phyloP scores from a whole-genome alignment of 768 basidiomycete species.

The Russula olivacea region DNA sequence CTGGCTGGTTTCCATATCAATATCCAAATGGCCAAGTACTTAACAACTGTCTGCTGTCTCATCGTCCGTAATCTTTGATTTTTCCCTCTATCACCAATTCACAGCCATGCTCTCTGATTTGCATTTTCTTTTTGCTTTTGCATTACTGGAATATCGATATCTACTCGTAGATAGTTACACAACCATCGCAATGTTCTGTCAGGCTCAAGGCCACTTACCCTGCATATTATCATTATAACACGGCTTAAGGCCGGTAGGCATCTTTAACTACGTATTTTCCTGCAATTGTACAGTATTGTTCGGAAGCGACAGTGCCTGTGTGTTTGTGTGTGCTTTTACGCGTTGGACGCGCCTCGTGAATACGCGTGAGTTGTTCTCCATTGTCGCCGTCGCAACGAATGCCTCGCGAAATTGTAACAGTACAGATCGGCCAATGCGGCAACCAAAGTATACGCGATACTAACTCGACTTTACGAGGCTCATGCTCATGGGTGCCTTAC shows the following conservation, averaged over 20 bases:
- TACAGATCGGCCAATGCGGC: constrained; percentile 87
- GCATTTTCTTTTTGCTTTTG: constrained; percentile 11
- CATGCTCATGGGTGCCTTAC: constrained; percentile 16
- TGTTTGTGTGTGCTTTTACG: neutral
- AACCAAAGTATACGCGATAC: constrained; percentile 62
- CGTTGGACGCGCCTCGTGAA: neutral
- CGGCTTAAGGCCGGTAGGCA: constrained; percentile 25
- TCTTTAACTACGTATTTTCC: constrained; percentile 20
- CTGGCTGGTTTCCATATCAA: neutral
- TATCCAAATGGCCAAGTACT: neutral
- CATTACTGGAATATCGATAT: constrained; percentile 22
- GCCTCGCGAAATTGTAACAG: constrained; percentile 81
- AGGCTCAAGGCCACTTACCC: constrained; percentile 24
- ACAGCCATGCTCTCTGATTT: constrained; percentile 11
- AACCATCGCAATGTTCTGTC: constrained; percentile 11
- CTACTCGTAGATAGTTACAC: constrained; percentile 18
- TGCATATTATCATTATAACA: constrained; percentile 26
- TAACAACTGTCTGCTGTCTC: constrained; percentile 4
- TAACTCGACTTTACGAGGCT: constrained; percentile 20
- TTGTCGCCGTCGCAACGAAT: constrained; percentile 34
- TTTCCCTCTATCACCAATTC: constrained; percentile 4
- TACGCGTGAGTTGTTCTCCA: neutral
- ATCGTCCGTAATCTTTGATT: constrained; percentile 1
- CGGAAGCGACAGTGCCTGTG: neutral
- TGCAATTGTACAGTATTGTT: constrained; percentile 21